Conservation (phyloP, 2,329 filamentous ascomycete species). For the Colletotrichum limetticola region DNA sequence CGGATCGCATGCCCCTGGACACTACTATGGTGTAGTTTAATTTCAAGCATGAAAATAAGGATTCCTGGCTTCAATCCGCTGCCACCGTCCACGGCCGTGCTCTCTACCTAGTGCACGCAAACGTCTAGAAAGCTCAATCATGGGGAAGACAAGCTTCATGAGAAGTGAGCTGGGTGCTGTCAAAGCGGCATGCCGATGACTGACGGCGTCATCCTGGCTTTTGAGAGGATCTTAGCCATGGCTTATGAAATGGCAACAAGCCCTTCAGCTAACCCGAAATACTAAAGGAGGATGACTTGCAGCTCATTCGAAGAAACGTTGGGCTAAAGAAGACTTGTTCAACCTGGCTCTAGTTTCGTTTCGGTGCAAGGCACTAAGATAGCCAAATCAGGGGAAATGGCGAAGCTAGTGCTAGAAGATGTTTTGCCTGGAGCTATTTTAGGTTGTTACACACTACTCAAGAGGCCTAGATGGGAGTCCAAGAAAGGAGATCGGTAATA, state of each 20-base stretch:
- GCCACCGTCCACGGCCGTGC: background rate
- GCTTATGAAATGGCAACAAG: background rate
- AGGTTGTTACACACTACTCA: background rate
- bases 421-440: background rate
- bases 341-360: background rate
- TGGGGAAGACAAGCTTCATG: background rate
- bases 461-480: background rate
- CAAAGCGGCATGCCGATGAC: background rate
- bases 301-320: background rate
- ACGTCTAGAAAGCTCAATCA: background rate
- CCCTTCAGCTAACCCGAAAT: background rate
- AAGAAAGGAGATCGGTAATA: background rate
- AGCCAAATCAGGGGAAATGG: background rate
- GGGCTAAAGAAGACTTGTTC: background rate
- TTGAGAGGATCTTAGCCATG: background rate
- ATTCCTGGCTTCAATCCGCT: background rate
- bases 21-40: constrained; percentile 9
- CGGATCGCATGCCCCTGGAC: background rate
- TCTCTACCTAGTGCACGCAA: background rate
- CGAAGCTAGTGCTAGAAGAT: background rate
- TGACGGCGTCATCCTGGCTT: background rate
- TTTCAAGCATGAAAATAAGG: constrained; percentile 1
- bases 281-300: background rate
- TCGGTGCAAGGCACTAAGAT: background rate
- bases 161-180: background rate